These are phyloP conservation scores for Phoma sp. DNA, from an alignment of 2,329 filamentous ascomycete species.

Conservation along the genomic window DNA sequence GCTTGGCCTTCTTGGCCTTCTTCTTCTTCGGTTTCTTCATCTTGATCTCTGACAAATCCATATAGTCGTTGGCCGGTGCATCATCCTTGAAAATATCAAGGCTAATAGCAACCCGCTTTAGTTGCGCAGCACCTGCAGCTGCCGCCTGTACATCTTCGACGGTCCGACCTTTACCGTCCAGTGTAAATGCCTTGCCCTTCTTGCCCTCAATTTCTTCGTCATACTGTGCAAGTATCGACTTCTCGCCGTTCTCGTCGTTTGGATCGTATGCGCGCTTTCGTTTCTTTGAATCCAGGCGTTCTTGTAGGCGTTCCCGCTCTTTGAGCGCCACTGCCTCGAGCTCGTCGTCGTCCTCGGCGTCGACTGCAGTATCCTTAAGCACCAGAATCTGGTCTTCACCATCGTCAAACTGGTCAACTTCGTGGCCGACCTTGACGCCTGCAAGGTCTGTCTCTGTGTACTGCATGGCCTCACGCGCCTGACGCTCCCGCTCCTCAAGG, in stretches of 20 bases:
- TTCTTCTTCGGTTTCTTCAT: conserved; percentile 69
- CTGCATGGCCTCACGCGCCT: conserved; percentile 68
- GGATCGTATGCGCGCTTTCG: conserved; percentile 90
- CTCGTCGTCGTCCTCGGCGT: conserved; percentile 86
- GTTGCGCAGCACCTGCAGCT: conserved; percentile 60
- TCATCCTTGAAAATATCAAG: conserved; percentile 75
- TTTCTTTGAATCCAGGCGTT: conserved; percentile 87
- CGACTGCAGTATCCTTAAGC: conserved; percentile 88
- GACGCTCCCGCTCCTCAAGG: conserved; percentile 72
- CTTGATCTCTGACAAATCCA: conserved; percentile 86
- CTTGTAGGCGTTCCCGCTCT: conserved; percentile 74
- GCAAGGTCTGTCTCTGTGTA: conserved; percentile 88
- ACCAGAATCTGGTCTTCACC: conserved; percentile 88
- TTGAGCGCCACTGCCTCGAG: conserved; percentile 78
- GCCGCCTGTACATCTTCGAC: conserved; percentile 66
- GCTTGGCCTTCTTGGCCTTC: conserved; percentile 42
- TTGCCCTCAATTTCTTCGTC: conserved; percentile 95
- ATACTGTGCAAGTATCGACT: conserved; percentile 83
- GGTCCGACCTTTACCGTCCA: conserved; percentile 78
- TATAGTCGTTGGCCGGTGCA: conserved; percentile 81
- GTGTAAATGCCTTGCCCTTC: conserved; percentile 84
- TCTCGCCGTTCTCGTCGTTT: conserved; percentile 70
- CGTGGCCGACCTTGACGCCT: conserved; percentile 91
- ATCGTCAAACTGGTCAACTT: conserved; percentile 80
- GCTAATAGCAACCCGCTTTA: conserved; percentile 74